Evolutionary conservation across 345 rosid species (phyloP), one percentile per base, ranked within the genome.

Genomic region (Turritis glabra): DNA sequence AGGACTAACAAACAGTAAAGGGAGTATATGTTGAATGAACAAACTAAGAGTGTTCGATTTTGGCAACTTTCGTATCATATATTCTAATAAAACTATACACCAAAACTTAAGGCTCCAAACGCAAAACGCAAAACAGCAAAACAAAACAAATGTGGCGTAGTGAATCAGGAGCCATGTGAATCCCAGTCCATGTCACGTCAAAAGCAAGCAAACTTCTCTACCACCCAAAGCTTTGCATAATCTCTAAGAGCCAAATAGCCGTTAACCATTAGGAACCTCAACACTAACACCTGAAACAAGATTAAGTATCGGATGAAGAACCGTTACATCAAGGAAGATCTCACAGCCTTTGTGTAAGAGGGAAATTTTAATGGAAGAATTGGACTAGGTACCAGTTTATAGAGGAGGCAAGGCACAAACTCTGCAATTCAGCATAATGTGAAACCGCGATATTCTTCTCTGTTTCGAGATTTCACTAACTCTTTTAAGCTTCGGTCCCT

Each of bases 391-490:
- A 75, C 79, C 1, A 12, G 67, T 41, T 58, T 51, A 50, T 29
- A 48, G 47, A 57, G 78, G 50, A 21, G 75, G 70, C 57, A 35
- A 46, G 44, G 71, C 52, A 37, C 38, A 10, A 26, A 19, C 51
- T 63, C 40, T 77, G 75, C 80, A 70, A 15, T 63, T 69, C 29
- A 77, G 71, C 75, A 59, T 77, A 1, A 64, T 55, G 71, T 70
- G 59, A 77, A 77, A 77, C 53, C 52, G 66, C 44, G 71, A 77
- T 63, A 69, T 77, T 63, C 52, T 69, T 46, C 71, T 70, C 65
- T 77, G 26, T 46, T 63, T 77, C 19, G 51, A 69, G 66, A 77
- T 69, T 63, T 79, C 69, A 21, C 74, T 51, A 13, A 55, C 48
- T 55, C 17, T 21, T 25, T 40, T 30, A 55, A 13, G 30, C 58